Base-by-base conservation (phyloP, 768 basidiomycete species). In the Scleroderma citrinum region DNA sequence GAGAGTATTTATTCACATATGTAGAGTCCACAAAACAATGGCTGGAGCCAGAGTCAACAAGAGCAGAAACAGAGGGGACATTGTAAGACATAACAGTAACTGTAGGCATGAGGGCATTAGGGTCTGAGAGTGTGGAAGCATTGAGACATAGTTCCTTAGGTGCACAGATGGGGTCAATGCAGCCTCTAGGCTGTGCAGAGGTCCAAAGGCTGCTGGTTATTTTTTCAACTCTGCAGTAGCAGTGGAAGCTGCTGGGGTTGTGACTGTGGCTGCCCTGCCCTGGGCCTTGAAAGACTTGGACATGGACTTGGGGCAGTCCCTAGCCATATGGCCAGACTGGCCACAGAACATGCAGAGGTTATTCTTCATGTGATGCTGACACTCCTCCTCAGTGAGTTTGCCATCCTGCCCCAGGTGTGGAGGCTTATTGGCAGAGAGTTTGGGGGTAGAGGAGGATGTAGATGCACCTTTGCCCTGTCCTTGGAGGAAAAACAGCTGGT, bases 211-310 rank as follows among this genome's bases (percentile, higher is more conserved):
- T 20, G 23, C 30, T 0, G 19, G 14, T 46, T 52, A 55, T 46
- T 51, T 46, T 51, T 55, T 51, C 32, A 31, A 5, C 47, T 49
- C n/a, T n/a, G n/a, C n/a, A n/a, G n/a, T 5, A 32, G 26, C 26
- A 29, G n/a, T n/a, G n/a, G n/a, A n/a, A n/a, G n/a, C n/a, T n/a
- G n/a, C n/a, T n/a, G 42, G 42, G 40, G 14, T 37, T n/a, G 39
- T 14, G 1, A 3, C 38, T 36, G 47, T 38, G 16, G 35, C 29
- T 3, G 20, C 48, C 12, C 16, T 19, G 30, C 37, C 44, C 12
- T 41, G 43, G 7, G 42, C 30, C n/a, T n/a, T n/a, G n/a, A n/a
- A n/a, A n/a, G n/a, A n/a, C n/a, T n/a, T n/a, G n/a, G n/a, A 19
- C n/a, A 12, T 31, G 12, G 16, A 19, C 19, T 7, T 37, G n/a